phyloP scores from a whole-genome alignment of 2,329 filamentous ascomycete genomes.

The Aureobasidium zeae region DNA sequence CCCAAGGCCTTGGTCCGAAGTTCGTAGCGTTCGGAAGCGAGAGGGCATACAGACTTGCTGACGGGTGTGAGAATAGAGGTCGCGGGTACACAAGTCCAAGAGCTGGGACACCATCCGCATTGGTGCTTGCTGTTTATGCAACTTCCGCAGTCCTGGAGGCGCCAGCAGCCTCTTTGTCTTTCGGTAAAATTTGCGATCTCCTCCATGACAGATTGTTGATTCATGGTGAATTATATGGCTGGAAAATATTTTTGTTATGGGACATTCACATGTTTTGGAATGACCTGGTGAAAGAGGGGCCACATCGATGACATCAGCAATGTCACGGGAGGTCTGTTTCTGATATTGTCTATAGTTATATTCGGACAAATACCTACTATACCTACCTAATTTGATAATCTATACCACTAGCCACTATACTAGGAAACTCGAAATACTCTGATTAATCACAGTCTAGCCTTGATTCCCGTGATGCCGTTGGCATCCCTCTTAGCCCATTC shows the following conservation, averaged over 20 bases:
- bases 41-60: constrained; percentile 26
- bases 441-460: constrained; percentile 22
- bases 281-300: too few relatives aligned
- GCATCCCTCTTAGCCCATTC: constrained; percentile 49
- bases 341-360: too few relatives aligned
- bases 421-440: too few relatives aligned
- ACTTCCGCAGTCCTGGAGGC: constrained; percentile 25
- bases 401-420: too few relatives aligned
- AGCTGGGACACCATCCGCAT: constrained; percentile 39
- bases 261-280: too few relatives aligned
- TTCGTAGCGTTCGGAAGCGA: constrained; percentile 38
- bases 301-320: too few relatives aligned
- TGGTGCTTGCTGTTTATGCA: constrained; percentile 24
- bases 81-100: constrained; percentile 35
- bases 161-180: constrained; percentile 23
- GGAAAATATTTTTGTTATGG: too few relatives aligned
- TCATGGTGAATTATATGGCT: too few relatives aligned
- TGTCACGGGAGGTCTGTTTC: too few relatives aligned
- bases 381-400: too few relatives aligned
- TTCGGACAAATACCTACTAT: too few relatives aligned
- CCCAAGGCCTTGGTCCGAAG: constrained; percentile 36
- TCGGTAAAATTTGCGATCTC: neutral
- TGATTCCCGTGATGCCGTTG: constrained; percentile 23
- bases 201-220: constrained; percentile 1
- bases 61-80: constrained; percentile 35